Evolutionary conservation across 108 stramenopile genomes (phyloP).

Genomic region (Pseudonitzschia delicatissima): DNA sequence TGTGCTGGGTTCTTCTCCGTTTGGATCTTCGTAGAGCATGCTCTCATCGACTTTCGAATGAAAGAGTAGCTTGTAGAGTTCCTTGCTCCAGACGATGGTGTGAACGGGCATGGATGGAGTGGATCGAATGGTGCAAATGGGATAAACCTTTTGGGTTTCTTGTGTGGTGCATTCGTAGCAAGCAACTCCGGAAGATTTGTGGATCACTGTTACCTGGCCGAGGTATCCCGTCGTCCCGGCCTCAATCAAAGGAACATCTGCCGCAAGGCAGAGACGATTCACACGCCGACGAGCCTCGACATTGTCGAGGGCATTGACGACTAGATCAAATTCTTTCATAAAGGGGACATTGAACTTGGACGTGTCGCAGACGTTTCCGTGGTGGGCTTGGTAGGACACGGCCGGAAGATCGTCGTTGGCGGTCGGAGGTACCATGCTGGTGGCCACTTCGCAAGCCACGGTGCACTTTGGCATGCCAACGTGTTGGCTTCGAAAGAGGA

Average conservation of each 20-base stretch:
- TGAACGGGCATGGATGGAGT: slow-evolving; percentile 98
- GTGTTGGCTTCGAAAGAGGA: slow-evolving; percentile 85
- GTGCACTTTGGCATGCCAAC: slow-evolving; percentile 84
- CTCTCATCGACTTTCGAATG: slow-evolving; percentile 74
- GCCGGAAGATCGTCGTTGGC: slow-evolving; percentile 15
- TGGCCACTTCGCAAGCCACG: slow-evolving; percentile 73
- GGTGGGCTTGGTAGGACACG: slow-evolving; percentile 75
- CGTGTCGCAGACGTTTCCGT: slow-evolving; percentile 95
- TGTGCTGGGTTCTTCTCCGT: slow-evolving; percentile 48
- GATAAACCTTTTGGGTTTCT: slow-evolving; percentile 95
- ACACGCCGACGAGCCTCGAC: slow-evolving; percentile 95
- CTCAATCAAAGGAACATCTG: slow-evolving; percentile 91
- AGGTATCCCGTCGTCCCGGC: slow-evolving; percentile 98
- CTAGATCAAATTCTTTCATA: slow-evolving; percentile 83
- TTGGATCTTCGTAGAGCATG: slow-evolving; percentile 81
- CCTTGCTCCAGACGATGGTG: slow-evolving; percentile 99
- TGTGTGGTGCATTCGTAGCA: slow-evolving; percentile 99
- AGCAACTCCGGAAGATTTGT: slow-evolving; percentile 72
- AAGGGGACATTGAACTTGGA: slow-evolving; percentile 85
- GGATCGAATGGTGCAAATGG: slow-evolving; percentile 98
- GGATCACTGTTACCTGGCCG: slow-evolving; percentile 95
- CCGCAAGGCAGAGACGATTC: slow-evolving; percentile 96
- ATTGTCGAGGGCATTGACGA: slow-evolving; percentile 97
- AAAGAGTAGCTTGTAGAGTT: slow-evolving; percentile 95
- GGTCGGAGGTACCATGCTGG: slow-evolving; percentile 47